A percentile compares a stretch with the other conserved stretches of the same genome.
Conservation (phyloP, 1,139 yeast genomes). For the Kluyveromyces sp. region DNA sequence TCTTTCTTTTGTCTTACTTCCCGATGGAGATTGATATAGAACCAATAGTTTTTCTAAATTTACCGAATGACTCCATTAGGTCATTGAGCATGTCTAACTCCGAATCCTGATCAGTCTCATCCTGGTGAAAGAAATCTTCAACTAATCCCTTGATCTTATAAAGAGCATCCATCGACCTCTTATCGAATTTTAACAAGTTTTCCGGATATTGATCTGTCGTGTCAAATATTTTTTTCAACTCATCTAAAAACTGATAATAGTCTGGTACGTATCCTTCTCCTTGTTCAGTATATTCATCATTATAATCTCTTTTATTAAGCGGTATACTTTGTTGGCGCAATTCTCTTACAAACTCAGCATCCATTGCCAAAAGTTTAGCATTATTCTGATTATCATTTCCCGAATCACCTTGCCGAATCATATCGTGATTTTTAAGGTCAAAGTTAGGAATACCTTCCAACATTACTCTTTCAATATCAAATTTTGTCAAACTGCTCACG, state of each 20-base stretch:
- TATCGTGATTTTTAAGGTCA: conserved; percentile 28
- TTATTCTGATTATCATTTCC: conserved; percentile 13
- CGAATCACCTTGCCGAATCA: conserved; percentile 16
- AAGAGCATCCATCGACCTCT: conserved; percentile 7
- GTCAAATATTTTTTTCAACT: not conserved
- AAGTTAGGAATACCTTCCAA: conserved; percentile 47
- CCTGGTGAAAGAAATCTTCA: conserved; percentile 4
- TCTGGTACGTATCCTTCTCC: not conserved
- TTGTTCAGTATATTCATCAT: not conserved
- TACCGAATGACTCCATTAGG: conserved; percentile 21
- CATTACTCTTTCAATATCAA: conserved; percentile 44
- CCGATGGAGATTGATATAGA: conserved; percentile 45
- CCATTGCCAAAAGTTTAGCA: conserved; percentile 21
- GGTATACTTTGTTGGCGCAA: conserved; percentile 11
- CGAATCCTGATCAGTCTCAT: conserved; percentile 1
- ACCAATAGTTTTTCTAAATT: conserved; percentile 36
- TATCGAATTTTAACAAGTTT: not conserved
- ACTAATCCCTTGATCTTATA: conserved; percentile 6
- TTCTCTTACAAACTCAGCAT: conserved; percentile 21
- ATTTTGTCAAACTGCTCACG: conserved; percentile 32
- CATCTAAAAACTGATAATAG: not conserved
- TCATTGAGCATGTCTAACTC: conserved; percentile 6
- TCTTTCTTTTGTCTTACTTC: conserved; percentile 44
- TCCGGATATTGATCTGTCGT: not conserved
- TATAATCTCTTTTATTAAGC: conserved; percentile 11